Conservation (phyloP, 2,329 filamentous ascomycete species). For the Dryadomyces sulphureus region DNA sequence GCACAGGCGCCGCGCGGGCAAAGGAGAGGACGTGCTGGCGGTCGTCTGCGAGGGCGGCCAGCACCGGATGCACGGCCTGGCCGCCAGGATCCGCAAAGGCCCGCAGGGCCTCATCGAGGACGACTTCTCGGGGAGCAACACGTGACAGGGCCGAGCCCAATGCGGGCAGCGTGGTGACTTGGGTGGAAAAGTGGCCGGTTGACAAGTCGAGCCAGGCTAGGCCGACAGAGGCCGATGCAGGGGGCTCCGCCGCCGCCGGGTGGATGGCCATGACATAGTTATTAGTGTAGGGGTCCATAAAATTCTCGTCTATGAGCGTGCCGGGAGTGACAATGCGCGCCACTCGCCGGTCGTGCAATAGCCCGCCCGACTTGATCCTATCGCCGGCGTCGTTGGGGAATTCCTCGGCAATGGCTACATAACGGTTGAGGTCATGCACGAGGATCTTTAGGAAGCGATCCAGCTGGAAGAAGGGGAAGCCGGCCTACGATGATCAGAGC, state of each 20-base stretch:
- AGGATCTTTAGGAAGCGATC: slow-evolving; percentile 87
- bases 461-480: slow-evolving; percentile 85
- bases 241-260: not conserved
- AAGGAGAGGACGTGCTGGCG: slow-evolving; percentile 50
- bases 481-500: slow-evolving; percentile 34
- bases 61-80: slow-evolving; percentile 34
- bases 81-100: not conserved
- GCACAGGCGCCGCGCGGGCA: slow-evolving; percentile 28
- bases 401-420: slow-evolving; percentile 91
- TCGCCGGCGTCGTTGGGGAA: slow-evolving; percentile 59
- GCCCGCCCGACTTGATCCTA: slow-evolving; percentile 58
- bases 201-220: slow-evolving; percentile 91
- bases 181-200: slow-evolving; percentile 86
- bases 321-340: slow-evolving; percentile 84
- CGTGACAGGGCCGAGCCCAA: slow-evolving; percentile 72
- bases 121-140: slow-evolving; percentile 70
- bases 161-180: slow-evolving; percentile 53
- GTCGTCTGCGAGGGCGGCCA: slow-evolving; percentile 58
- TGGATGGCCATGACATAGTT: slow-evolving; percentile 75
- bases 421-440: slow-evolving; percentile 77
- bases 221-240: slow-evolving; percentile 40
- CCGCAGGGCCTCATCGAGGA: slow-evolving; percentile 54
- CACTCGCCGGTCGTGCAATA: slow-evolving; percentile 74
- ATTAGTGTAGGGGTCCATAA: slow-evolving; percentile 86
- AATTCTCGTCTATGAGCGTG: slow-evolving; percentile 92